Evolutionary conservation across 2,329 filamentous ascomycete species (phyloP), one percentile per base, ranked within the genome.

Genomic region (Xylariales sp.): DNA sequence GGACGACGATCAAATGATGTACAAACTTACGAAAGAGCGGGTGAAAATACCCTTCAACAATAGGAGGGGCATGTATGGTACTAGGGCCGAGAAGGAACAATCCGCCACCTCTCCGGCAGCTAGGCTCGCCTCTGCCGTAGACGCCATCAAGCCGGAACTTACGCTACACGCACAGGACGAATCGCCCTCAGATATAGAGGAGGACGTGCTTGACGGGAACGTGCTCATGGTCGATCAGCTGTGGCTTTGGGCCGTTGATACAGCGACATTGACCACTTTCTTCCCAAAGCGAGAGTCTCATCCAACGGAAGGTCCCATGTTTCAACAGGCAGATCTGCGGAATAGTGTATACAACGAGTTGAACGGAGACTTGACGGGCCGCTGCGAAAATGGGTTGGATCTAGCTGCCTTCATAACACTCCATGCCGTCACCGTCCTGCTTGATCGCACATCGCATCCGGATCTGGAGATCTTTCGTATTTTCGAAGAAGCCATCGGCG

Each of bases 191-290:
- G 57, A 61, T 0, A 42, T 60, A 1, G 59, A 63, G 4, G 51
- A 59, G 1, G 59, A 61, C 15, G 57, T 75, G 2, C 53, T 71
- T 2, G 68, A 77, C 19, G 75, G 78, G 0, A 81, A 82, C 28
- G 68, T 78, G 3, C 56, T 84, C n/a, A 83, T 84, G 76, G 75
- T 84, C 0, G 80, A 84, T 44, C 79, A 84, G 51, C 56, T 84
- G 1, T 84, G 80, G 80, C 55, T 83, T 0, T 78, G 74, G 74
- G 70, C 67, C 0, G 65, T 78, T n/a, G 67, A 76, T 41, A 71
- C 63, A 12, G 70, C 68, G 14, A 78, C 73, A 0, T 47, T 79
- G 5, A 54, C 71, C 3, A 76, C 76, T 0, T 79, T 76, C 54
- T 80, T 79, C 49, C 70, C 74, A 0, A 74, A 68, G 37, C 64